Evolutionary conservation across 805 yeast genomes (phyloP).

Genomic region (Cyberlindnera saturnus): DNA sequence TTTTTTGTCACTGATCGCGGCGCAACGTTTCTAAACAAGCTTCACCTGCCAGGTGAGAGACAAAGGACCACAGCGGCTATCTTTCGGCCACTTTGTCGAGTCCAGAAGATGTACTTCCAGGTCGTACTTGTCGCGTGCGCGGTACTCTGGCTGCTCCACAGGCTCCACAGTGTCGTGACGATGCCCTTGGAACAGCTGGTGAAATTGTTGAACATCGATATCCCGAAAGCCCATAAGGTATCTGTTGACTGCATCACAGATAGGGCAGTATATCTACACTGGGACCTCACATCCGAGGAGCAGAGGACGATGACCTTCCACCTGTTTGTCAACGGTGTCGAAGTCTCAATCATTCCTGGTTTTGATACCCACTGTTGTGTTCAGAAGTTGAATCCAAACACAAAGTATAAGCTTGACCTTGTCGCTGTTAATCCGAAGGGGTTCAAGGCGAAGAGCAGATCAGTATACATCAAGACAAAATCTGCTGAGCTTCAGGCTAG

Average conservation of each 20-base stretch:
- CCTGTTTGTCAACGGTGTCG: slow-evolving; percentile 35
- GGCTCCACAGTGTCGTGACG: slow-evolving; percentile 13
- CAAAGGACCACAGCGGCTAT: not conserved
- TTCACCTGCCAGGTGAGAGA: not conserved
- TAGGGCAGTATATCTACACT: slow-evolving; percentile 43
- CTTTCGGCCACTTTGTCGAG: not conserved
- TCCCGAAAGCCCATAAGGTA: slow-evolving; percentile 50
- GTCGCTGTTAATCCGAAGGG: slow-evolving; percentile 34
- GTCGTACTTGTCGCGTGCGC: slow-evolving; percentile 14
- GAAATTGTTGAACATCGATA: slow-evolving; percentile 40
- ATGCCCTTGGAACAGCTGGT: slow-evolving; percentile 44
- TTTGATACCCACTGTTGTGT: slow-evolving; percentile 31
- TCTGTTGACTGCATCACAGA: slow-evolving; percentile 49
- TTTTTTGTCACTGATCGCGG: not conserved
- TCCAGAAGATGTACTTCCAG: slow-evolving; percentile 16
- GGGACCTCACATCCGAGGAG: slow-evolving; percentile 34
- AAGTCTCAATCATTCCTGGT: slow-evolving; percentile 29
- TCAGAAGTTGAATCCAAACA: slow-evolving; percentile 27
- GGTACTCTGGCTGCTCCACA: slow-evolving; percentile 18
- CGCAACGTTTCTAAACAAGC: not conserved
- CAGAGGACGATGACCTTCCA: slow-evolving; percentile 32
- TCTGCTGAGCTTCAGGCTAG: slow-evolving; percentile 17
- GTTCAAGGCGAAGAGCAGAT: slow-evolving; percentile 35
- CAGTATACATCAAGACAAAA: slow-evolving; percentile 36
- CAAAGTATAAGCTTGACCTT: slow-evolving; percentile 37